Conservation (phyloP, 164 flowering plant genomes). For the Tetrastigma voinierianum region DNA sequence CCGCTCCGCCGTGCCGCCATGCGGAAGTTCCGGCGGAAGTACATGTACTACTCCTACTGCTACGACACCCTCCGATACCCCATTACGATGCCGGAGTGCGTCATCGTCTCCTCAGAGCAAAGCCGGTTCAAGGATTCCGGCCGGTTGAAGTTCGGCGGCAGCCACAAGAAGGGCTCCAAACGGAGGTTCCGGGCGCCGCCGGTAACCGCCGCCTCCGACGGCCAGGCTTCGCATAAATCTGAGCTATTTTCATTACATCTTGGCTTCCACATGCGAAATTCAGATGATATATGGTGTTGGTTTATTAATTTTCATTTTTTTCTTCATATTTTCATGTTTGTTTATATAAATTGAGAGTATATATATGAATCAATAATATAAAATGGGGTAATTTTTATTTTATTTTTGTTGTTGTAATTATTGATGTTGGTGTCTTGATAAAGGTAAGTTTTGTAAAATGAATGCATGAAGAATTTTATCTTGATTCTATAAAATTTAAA, state of each 20-base stretch:
- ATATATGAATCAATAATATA: no score
- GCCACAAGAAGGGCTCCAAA: slow-evolving; percentile 33
- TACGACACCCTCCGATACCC: slow-evolving; percentile 76
- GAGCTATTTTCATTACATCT: no score
- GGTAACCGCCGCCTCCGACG: not conserved
- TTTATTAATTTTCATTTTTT: no score
- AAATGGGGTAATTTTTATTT: no score
- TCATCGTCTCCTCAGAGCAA: slow-evolving; percentile 47
- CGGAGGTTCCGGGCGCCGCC: slow-evolving; percentile 17
- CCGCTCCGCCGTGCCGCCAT: slow-evolving; percentile 44
- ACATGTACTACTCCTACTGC: slow-evolving; percentile 87
- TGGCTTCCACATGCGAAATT: not conserved
- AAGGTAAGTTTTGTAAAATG: no score
- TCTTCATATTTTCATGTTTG: no score
- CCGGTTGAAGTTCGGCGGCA: slow-evolving; percentile 53
- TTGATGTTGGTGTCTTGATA: no score
- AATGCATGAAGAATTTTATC: no score
- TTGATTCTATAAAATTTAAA: no score
- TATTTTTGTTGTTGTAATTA: no score
- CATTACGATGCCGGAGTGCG: slow-evolving; percentile 78
- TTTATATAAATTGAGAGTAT: no score
- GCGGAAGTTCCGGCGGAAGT: slow-evolving; percentile 56
- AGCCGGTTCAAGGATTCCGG: slow-evolving; percentile 66
- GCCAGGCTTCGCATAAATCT: not conserved
- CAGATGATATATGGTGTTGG: no score